A percentile compares a stretch with the other conserved stretches of the same genome.
These are phyloP conservation scores for Paecilomyces fulvus DNA, from an alignment of 2,329 filamentous ascomycete genomes.

Conservation along the genomic window DNA sequence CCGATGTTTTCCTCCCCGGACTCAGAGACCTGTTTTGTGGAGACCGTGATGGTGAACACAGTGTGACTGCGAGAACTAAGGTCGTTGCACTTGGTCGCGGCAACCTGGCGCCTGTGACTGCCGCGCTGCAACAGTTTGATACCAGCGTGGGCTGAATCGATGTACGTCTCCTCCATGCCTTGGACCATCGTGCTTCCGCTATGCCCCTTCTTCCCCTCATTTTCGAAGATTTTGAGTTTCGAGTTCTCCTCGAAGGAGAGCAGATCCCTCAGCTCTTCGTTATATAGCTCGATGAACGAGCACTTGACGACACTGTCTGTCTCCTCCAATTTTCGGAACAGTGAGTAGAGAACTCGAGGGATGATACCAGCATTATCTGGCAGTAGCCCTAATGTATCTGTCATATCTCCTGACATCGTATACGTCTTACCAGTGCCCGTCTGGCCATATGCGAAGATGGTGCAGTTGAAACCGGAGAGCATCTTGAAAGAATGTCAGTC, in stretches of 20 bases:
- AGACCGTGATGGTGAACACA: constrained; percentile 90
- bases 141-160: constrained; percentile 73
- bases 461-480: constrained; percentile 91
- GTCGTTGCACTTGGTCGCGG: constrained; percentile 98
- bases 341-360: constrained; percentile 74
- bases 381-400: constrained; percentile 70
- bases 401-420: constrained; percentile 98
- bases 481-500: constrained; percentile 49
- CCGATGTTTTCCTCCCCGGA: constrained; percentile 84
- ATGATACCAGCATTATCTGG: constrained; percentile 94
- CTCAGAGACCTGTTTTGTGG: constrained; percentile 72
- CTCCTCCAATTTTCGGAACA: constrained; percentile 80
- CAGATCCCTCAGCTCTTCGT: constrained; percentile 89
- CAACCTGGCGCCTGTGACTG: constrained; percentile 92
- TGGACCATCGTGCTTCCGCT: constrained; percentile 73
- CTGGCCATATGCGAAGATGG: constrained; percentile 96
- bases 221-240: constrained; percentile 94
- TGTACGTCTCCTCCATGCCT: constrained; percentile 95
- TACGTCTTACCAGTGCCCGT: constrained; percentile 98
- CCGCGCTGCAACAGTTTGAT: constrained; percentile 83
- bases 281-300: constrained; percentile 98
- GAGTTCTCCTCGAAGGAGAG: constrained; percentile 70
- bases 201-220: constrained; percentile 66
- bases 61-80: constrained; percentile 95
- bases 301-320: constrained; percentile 87